A percentile compares a stretch with the other conserved stretches of the same genome.
Evolutionary conservation across 2,329 filamentous ascomycete species (phyloP).

Genomic region (Fusarium sp.): DNA sequence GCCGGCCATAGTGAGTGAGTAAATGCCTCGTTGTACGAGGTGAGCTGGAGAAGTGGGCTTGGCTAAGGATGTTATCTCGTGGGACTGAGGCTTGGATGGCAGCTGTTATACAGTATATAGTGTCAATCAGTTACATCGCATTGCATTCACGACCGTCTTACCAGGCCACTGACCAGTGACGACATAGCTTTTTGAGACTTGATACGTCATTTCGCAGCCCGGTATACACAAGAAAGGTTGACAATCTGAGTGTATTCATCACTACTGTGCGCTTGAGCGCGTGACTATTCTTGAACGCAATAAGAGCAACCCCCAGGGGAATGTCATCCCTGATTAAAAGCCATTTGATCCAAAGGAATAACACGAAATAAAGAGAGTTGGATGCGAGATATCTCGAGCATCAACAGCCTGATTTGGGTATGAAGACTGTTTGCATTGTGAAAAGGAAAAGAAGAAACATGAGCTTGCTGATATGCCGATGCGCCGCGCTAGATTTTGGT

Average conservation of each 20-base stretch:
- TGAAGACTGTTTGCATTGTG: slow-evolving; percentile 18
- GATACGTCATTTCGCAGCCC: neutral
- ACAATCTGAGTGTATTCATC: slow-evolving; percentile 12
- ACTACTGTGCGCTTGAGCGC: slow-evolving; percentile 29
- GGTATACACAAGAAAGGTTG: neutral
- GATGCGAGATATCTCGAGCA: slow-evolving; percentile 35
- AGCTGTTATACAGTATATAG: slow-evolving; percentile 33
- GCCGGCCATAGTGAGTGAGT: slow-evolving; percentile 36
- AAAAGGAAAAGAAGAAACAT: slow-evolving; percentile 13
- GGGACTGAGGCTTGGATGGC: slow-evolving; percentile 16
- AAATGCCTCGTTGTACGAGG: slow-evolving; percentile 8
- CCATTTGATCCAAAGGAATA: slow-evolving; percentile 2
- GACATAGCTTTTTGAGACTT: neutral
- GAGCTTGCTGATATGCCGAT: slow-evolving; percentile 27
- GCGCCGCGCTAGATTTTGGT: slow-evolving; percentile 39
- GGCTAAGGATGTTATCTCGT: slow-evolving; percentile 19
- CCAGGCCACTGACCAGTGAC: neutral
- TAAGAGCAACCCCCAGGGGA: slow-evolving; percentile 12
- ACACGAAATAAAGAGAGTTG: slow-evolving; percentile 8
- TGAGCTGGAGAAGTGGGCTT: slow-evolving; percentile 3
- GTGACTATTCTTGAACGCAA: slow-evolving; percentile 19
- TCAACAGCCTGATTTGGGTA: slow-evolving; percentile 2
- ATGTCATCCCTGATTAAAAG: slow-evolving; percentile 9
- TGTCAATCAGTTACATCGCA: slow-evolving; percentile 14
- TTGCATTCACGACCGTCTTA: neutral